Evolutionary conservation across 164 flowering plant genomes (phyloP), one percentile per base, ranked within the genome.

Genomic region (Chloranthus sessilifolius): DNA sequence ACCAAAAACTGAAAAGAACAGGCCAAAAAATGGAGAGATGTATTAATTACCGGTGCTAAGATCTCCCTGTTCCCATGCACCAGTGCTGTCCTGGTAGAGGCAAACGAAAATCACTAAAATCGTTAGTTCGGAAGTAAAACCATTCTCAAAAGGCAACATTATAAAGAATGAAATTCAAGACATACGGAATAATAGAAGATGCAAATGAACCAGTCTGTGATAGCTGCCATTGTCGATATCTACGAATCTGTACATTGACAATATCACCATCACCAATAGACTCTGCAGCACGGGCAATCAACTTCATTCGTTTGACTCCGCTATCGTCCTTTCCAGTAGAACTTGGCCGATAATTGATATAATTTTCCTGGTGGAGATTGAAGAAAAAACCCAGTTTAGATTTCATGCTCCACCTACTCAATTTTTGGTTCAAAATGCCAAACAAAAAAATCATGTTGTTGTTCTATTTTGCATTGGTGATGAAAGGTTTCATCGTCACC

Each of bases 161-260:
- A 30, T 33, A 1, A 47, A 3, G 44, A 45, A 43, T 28, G 44
- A 53, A 47, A 57, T n/a, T 36, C 23, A 58, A 36, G 61, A 74
- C 99, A 37, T 81, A 94, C 99, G 97, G 99, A 50, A 81, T 74
- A 43, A 94, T 89, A 60, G 70, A 75, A 42, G 97, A 94, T 20
- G 86, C 62, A 55, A 89, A 60, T 29, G 63, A 67, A 42, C 92
- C 55, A 68, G 71, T 44, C 66, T 71, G 96, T 55, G 83, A 82
- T 22, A 89, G 96, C 53, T 89, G 99, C 97, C 99, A 94, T 64
- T 84, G 95, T 23, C 82, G 74, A 62, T 86, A 82, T 78, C 92
- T 78, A 50, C 97, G 76, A 40, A 94, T 94, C 67, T 89, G 96
- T 50, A 84, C 96, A 77, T 86, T 89, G 42, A 86, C 46, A 55